These are phyloP conservation scores for Orbilia blumenaviensis DNA, from an alignment of 2,329 filamentous ascomycete species.

Conservation along the genomic window DNA sequence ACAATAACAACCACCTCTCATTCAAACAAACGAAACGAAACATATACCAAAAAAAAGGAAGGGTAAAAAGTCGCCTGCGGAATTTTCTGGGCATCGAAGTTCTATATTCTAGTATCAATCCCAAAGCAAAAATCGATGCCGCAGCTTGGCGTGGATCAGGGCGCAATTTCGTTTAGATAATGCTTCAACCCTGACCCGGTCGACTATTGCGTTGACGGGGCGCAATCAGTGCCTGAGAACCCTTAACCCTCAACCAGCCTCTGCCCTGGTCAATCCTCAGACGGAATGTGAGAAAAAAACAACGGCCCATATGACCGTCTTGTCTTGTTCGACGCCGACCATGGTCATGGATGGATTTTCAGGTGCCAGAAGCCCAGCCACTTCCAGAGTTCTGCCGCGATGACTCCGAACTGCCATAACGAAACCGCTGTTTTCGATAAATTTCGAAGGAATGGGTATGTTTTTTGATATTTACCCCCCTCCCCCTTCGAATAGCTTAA, in stretches of 20 bases:
- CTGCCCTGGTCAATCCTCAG: constrained; percentile 22
- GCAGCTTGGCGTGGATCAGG: constrained; percentile 45
- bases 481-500: constrained; percentile 26
- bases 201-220: constrained; percentile 49
- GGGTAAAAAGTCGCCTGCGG: constrained; percentile 16
- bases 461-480: constrained; percentile 30
- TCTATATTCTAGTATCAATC: constrained; percentile 21
- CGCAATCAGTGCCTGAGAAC: constrained; percentile 33
- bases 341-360: constrained; percentile 40
- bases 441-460: constrained; percentile 24
- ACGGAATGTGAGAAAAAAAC: constrained; percentile 35
- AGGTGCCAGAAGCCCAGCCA: constrained; percentile 32
- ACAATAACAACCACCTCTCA: background rate
- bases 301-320: constrained; percentile 33
- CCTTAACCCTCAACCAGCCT: constrained; percentile 24
- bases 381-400: constrained; percentile 49
- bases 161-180: constrained; percentile 49
- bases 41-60: background rate
- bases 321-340: constrained; percentile 38
- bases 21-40: background rate
- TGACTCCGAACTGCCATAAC: constrained; percentile 39
- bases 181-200: constrained; percentile 17
- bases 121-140: constrained; percentile 33
- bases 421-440: constrained; percentile 15
- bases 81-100: constrained; percentile 14